Base-by-base conservation (phyloP, 208 protist genomes). In the Trypanosoma brucei region DNA sequence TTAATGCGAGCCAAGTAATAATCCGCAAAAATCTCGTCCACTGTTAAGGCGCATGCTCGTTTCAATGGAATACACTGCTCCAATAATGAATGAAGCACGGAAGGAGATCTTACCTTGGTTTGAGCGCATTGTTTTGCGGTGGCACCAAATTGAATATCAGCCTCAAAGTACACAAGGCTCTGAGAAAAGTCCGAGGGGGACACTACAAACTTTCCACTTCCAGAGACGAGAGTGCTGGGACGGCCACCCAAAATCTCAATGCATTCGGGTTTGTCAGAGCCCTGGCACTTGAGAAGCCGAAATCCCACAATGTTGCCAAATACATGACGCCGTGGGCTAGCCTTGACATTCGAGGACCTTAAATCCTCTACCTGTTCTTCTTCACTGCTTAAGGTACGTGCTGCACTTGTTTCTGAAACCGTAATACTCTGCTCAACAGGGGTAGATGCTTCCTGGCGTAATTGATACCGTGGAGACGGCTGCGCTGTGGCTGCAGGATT, bases 381-480 rank as follows among this genome's bases (percentile, higher is more conserved):
- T 37, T 49, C 46, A 13, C 13, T 37, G 34, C 6, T 34, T 33
- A 34, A 3, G 3, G 30, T 42, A 45, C 45, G 45, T 14, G 30
- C 59, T 0, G 30, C 61, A 44, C 8, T 31, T 2, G n/a, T 0
- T 36, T 52, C 35, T 2, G 48, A 65, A 54, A 74, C 44, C 35
- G 69, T 51, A 52, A 81, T 70, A 55, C 75, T 66, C 40, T 60
- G 22, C 52, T 46, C 22, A 50, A 65, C 39, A 31, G 58, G n/a
- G 2, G 46, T 51, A 31, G 56, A 30, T 52, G 45, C 39, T 4
- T 64, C 54, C 7, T 71, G 37, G 1, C 82, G 82, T 8, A 88
- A 59, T 45, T 88, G 84, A 58, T 88, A 88, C 7, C 78, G 82
- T 33, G 84, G 53, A 9, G 76, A 64, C 6, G 14, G 67, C 39